Conservation (phyloP, 352 stramenopile species). For the Pythium phragmiticola region DNA sequence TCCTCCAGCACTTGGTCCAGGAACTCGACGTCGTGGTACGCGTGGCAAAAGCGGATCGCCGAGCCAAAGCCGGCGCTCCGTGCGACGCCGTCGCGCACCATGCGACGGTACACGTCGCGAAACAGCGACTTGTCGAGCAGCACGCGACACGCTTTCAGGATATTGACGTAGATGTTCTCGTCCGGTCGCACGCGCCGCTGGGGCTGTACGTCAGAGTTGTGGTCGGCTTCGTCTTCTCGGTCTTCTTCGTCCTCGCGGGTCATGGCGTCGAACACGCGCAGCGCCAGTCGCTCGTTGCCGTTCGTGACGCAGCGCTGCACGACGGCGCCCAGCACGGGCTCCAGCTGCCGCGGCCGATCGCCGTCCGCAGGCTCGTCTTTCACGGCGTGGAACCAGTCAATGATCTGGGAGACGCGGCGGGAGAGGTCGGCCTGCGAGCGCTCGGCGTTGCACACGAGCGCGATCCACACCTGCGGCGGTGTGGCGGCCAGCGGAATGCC, state of each 20-base stretch:
- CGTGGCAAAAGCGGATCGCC: constrained; percentile 65
- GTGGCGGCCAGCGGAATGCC: constrained; percentile 37
- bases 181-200: constrained; percentile 31
- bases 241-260: constrained; percentile 20
- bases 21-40: constrained; percentile 43
- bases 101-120: constrained; percentile 50
- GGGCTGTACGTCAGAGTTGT: not conserved
- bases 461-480: constrained; percentile 65
- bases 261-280: constrained; percentile 52
- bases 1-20: constrained; percentile 62
- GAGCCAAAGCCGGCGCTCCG: constrained; percentile 65
- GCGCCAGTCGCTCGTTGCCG: constrained; percentile 40
- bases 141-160: constrained; percentile 53
- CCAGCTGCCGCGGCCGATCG: constrained; percentile 30
- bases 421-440: constrained; percentile 3
- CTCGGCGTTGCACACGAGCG: constrained; percentile 47
- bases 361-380: constrained; percentile 5
- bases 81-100: constrained; percentile 46
- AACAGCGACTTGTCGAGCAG: constrained; percentile 42
- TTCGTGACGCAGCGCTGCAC: constrained; percentile 61
- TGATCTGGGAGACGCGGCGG: constrained; percentile 26
- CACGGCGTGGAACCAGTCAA: constrained; percentile 38
- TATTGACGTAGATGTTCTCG: constrained; percentile 82
- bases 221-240: constrained; percentile 5
- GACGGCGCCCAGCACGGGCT: constrained; percentile 61